These are phyloP conservation scores for Termitomyces sp. DNA, from an alignment of 1,284 basidiomycete genomes.

Conservation along the genomic window DNA sequence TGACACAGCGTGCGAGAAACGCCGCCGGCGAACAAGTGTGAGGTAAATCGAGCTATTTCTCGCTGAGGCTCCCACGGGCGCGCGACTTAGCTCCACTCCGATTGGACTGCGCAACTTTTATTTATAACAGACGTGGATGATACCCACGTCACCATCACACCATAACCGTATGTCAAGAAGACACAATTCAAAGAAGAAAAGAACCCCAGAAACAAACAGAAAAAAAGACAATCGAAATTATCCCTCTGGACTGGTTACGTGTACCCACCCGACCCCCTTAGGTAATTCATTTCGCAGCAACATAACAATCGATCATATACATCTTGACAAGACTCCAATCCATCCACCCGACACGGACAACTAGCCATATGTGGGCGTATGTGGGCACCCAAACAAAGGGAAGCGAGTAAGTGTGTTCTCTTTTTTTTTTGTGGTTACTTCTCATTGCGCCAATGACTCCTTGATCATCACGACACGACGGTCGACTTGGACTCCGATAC, in stretches of 20 bases:
- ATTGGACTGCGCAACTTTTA: not conserved
- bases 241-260: no score
- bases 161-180: not conserved
- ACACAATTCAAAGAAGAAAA: not conserved
- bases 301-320: not conserved
- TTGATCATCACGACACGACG: not conserved
- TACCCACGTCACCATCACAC: not conserved
- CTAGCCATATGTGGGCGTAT: not conserved
- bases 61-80: not conserved
- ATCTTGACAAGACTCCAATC: not conserved
- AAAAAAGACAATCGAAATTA: not conserved
- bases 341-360: not conserved
- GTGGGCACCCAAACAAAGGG: not conserved
- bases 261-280: no score
- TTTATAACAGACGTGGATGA: not conserved
- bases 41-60: not conserved
- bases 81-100: no score
- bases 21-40: not conserved
- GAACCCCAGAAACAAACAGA: not conserved
- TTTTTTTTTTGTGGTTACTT: no score
- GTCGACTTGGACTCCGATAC: not conserved
- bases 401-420: not conserved
- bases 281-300: not conserved
- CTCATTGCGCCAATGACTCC: no score
- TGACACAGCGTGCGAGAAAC: conserved; percentile 3